Evolutionary conservation across 148 eudicot genomes (phyloP).

Genomic region (Cornus controversa): DNA sequence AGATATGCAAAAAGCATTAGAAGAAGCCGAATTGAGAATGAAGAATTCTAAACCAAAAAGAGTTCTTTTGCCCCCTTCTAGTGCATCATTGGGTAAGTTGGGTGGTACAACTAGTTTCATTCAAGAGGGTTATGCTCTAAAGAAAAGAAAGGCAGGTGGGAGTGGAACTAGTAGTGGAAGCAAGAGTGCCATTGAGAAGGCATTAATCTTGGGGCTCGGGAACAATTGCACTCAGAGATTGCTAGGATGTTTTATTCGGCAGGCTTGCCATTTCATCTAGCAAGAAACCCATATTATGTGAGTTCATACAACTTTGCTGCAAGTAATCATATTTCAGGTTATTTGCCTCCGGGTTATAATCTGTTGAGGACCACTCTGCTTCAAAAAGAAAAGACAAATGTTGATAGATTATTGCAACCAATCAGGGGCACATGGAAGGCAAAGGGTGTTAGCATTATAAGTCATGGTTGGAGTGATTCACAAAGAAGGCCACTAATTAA

Average conservation of each 20-base stretch:
- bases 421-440: conserved; percentile 8
- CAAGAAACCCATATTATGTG: conserved; percentile 15
- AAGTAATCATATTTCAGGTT: background rate
- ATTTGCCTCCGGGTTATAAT: conserved; percentile 14
- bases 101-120: background rate
- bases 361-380: conserved; percentile 20
- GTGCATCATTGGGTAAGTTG: background rate
- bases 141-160: background rate
- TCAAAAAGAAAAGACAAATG: conserved; percentile 15
- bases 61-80: background rate
- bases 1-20: background rate
- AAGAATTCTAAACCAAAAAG: background rate
- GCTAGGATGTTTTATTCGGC: conserved; percentile 15
- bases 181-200: background rate
- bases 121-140: background rate
- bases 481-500: conserved; percentile 26
- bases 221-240: background rate
- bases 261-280: conserved; percentile 25
- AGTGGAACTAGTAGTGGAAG: no score
- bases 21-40: background rate
- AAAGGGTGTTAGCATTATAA: conserved; percentile 6
- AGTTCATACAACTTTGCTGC: conserved; percentile 14
- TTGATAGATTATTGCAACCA: conserved; percentile 11
- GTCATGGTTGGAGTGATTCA: conserved; percentile 30
- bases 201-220: background rate